Percentiles rank a stretch among this genome's conserved stretches.
Evolutionary conservation across 2,329 filamentous ascomycete species (phyloP).

Genomic region (Fusarium ambrosium): DNA sequence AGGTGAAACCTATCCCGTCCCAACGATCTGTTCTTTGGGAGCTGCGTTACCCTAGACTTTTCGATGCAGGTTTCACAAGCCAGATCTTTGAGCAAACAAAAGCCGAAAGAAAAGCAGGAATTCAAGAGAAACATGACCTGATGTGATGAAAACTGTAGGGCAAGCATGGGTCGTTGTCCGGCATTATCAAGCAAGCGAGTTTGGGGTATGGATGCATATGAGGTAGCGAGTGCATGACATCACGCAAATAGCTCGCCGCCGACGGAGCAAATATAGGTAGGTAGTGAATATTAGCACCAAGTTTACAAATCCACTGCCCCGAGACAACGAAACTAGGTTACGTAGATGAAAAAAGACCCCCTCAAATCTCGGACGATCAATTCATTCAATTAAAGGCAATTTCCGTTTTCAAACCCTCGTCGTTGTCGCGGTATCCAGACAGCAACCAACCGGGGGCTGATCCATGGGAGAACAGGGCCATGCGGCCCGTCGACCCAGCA

Average conservation of each 20-base stretch:
- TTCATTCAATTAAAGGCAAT: conserved; percentile 14
- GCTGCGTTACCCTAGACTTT: conserved; percentile 31
- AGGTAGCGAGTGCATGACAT: conserved; percentile 35
- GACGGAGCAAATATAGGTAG: neutral
- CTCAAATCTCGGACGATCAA: conserved; percentile 2
- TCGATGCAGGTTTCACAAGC: neutral
- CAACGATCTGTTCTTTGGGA: conserved; percentile 16
- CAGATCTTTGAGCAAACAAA: neutral
- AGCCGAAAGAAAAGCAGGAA: neutral
- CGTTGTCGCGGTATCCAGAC: conserved; percentile 32
- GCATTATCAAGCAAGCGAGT: conserved; percentile 6
- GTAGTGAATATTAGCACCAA: conserved; percentile 27
- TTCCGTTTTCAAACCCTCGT: conserved; percentile 24
- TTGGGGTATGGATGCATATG: neutral
- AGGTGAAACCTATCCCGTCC: conserved; percentile 31
- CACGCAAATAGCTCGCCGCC: conserved; percentile 18
- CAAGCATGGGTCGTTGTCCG: conserved; percentile 9
- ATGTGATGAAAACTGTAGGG: conserved; percentile 12
- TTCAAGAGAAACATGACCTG: conserved; percentile 1
- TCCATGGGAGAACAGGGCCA: conserved; percentile 7
- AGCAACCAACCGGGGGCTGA: conserved; percentile 14
- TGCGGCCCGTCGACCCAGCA: conserved; percentile 50
- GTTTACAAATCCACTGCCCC: neutral
- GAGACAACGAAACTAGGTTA: conserved; percentile 14
- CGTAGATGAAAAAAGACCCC: neutral